These are phyloP conservation scores for Euclidium syriacum DNA, from an alignment of 345 rosid genomes.

Conservation along the genomic window DNA sequence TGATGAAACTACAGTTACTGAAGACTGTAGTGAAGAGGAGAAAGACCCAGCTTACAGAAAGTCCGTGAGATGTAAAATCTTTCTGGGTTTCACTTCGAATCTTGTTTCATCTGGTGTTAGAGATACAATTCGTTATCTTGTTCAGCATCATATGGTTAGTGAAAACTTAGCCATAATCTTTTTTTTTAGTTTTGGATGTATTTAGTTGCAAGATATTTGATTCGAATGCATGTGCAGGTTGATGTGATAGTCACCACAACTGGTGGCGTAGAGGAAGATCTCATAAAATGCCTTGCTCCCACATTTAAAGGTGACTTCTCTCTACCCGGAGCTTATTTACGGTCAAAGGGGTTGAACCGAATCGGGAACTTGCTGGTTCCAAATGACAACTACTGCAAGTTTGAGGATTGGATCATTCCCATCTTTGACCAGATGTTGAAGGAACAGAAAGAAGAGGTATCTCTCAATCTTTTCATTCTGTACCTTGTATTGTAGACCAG, in stretches of 20 bases:
- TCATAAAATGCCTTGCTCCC: slow-evolving; percentile 91
- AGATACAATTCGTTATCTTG: slow-evolving; percentile 78
- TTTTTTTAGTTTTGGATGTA: background rate
- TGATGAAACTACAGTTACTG: slow-evolving; percentile 50
- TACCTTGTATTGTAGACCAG: background rate
- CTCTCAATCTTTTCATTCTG: background rate
- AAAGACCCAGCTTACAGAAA: slow-evolving; percentile 51
- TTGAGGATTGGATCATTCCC: slow-evolving; percentile 95
- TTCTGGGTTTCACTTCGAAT: slow-evolving; percentile 96
- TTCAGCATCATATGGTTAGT: slow-evolving; percentile 85
- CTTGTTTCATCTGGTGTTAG: slow-evolving; percentile 89
- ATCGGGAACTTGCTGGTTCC: slow-evolving; percentile 93
- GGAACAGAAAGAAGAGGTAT: slow-evolving; percentile 86
- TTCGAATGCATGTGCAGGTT: slow-evolving; percentile 43
- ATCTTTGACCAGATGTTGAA: slow-evolving; percentile 85
- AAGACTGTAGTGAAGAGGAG: slow-evolving; percentile 73
- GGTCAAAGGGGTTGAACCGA: slow-evolving; percentile 85
- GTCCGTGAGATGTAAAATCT: slow-evolving; percentile 76
- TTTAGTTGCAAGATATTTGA: background rate
- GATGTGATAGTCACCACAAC: slow-evolving; percentile 92
- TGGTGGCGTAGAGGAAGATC: slow-evolving; percentile 98
- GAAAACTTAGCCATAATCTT: background rate
- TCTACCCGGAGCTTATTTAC: slow-evolving; percentile 64
- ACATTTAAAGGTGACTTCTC: slow-evolving; percentile 88
- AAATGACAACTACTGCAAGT: slow-evolving; percentile 92